These are phyloP conservation scores for Conticribra weissflogii DNA, from an alignment of 108 stramenopile species.

Conservation along the genomic window DNA sequence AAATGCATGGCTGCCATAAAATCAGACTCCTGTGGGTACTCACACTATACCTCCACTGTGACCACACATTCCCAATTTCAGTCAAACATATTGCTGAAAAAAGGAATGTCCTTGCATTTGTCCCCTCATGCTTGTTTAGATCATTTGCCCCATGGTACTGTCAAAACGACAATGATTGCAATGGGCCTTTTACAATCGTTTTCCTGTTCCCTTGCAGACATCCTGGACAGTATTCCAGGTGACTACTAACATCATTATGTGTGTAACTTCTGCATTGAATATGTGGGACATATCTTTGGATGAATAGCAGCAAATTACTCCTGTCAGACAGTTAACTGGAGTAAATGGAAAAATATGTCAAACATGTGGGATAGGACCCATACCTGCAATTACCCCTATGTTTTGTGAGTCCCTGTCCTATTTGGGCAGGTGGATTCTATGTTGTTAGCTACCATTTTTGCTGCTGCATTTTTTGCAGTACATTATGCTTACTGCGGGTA, in stretches of 20 bases:
- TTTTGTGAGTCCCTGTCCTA: not conserved
- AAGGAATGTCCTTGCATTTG: too few species aligned
- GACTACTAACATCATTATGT: not conserved
- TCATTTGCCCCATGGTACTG: not conserved
- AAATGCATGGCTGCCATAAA: too few species aligned
- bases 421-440: not conserved
- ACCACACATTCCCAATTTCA: too few species aligned
- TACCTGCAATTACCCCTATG: conserved; percentile 1
- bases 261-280: conserved; percentile 5
- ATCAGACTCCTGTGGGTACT: too few species aligned
- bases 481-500: too few species aligned
- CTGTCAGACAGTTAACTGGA: not conserved
- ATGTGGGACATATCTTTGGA: not conserved
- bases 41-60: too few species aligned
- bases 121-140: not conserved
- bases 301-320: conserved; percentile 10
- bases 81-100: too few species aligned
- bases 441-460: too few species aligned
- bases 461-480: too few species aligned
- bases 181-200: not conserved
- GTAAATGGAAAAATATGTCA: not conserved
- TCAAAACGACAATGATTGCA: not conserved
- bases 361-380: conserved; percentile 10
- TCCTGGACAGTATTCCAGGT: conserved; percentile 6
- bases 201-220: not conserved